Evolutionary conservation across 202 grass and related monocot species (phyloP).

Genomic region (Bolboschoenoplectus hybrid): DNA sequence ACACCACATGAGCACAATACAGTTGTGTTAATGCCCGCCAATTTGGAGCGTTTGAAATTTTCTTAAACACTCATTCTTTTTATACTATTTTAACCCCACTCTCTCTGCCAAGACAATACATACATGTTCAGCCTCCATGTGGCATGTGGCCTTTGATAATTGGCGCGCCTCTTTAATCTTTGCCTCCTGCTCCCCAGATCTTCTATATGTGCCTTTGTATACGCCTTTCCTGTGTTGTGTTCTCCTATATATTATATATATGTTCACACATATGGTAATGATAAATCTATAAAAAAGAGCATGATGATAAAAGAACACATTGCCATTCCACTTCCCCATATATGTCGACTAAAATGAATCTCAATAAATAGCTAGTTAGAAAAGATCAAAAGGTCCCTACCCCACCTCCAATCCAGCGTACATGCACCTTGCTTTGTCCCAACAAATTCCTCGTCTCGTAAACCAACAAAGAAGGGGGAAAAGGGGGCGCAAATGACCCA

Average conservation of each 20-base stretch:
- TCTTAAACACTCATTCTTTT: slow-evolving; percentile 35
- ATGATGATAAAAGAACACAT: neutral
- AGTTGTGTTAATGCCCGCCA: neutral
- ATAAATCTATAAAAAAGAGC: neutral
- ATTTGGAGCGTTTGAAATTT: slow-evolving; percentile 28
- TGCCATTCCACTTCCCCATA: neutral
- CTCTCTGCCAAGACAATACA: neutral
- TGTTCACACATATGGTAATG: too few species aligned
- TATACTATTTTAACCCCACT: slow-evolving; percentile 9
- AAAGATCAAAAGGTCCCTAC: slow-evolving; percentile 7
- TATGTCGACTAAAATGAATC: too few species aligned
- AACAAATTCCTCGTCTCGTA: slow-evolving; percentile 30
- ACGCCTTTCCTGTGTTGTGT: neutral
- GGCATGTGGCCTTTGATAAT: slow-evolving; percentile 11
- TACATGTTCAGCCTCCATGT: slow-evolving; percentile 29
- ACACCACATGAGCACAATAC: too few species aligned
- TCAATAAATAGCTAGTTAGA: neutral
- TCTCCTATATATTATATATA: too few species aligned
- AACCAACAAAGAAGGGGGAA: neutral
- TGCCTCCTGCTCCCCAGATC: neutral
- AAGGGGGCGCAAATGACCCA: slow-evolving; percentile 25
- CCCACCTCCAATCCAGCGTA: neutral
- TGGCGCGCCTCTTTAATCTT: slow-evolving; percentile 21
- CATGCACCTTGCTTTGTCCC: slow-evolving; percentile 13
- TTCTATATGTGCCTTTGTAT: neutral